Evolutionary conservation across 2,329 filamentous ascomycete species (phyloP).

Genomic region (Diatrype stigma): DNA sequence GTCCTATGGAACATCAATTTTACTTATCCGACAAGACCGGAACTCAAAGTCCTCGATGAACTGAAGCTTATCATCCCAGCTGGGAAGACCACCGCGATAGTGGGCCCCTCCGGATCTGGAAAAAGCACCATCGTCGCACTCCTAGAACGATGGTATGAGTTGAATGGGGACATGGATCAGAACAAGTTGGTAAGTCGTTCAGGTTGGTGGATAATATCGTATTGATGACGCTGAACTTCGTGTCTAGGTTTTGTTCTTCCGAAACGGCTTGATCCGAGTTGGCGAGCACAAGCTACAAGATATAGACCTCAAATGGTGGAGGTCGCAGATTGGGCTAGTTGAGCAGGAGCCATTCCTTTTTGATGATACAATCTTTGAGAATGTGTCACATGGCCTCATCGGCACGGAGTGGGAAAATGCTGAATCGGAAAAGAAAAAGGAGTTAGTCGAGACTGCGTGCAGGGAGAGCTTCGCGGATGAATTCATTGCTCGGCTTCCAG

Average conservation of each 20-base stretch:
- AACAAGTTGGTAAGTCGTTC: slow-evolving; percentile 24
- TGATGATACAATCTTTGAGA: slow-evolving; percentile 60
- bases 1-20: slow-evolving; percentile 62
- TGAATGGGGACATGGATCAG: slow-evolving; percentile 39
- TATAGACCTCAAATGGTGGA: slow-evolving; percentile 61
- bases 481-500: slow-evolving; percentile 50
- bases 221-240: slow-evolving; percentile 2
- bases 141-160: slow-evolving; percentile 67
- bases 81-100: slow-evolving; percentile 69
- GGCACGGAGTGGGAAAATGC: slow-evolving; percentile 49
- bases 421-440: slow-evolving; percentile 40
- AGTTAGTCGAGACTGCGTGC: slow-evolving; percentile 49
- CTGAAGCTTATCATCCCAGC: slow-evolving; percentile 54
- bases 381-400: slow-evolving; percentile 56
- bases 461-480: slow-evolving; percentile 54
- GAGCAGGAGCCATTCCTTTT: slow-evolving; percentile 67
- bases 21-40: slow-evolving; percentile 63
- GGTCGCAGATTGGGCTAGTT: slow-evolving; percentile 59
- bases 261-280: slow-evolving; percentile 49
- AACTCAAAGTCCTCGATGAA: slow-evolving; percentile 58
- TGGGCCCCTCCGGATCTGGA: slow-evolving; percentile 68
- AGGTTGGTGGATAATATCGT: background rate
- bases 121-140: slow-evolving; percentile 72
- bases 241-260: slow-evolving; percentile 22
- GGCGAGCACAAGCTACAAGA: slow-evolving; percentile 50